Evolutionary conservation across 2,329 filamentous ascomycete species (phyloP).

Genomic region (Pseudocercospora fuligena): DNA sequence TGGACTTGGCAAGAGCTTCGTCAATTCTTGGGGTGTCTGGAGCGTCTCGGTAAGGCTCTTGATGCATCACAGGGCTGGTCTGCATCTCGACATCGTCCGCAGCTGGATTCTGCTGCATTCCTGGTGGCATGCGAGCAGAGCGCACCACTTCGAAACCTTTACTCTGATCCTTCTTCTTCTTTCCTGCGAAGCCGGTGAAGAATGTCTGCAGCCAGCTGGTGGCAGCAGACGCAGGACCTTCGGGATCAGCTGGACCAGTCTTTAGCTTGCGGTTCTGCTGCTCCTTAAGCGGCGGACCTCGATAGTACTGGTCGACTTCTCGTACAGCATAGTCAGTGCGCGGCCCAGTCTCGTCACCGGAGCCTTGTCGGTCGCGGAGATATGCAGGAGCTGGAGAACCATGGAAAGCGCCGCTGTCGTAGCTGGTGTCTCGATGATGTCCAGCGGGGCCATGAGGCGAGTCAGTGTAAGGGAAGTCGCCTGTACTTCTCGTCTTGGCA

Average conservation of each 20-base stretch:
- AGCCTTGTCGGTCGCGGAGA: conserved; percentile 57
- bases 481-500: conserved; percentile 46
- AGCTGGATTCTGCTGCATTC: conserved; percentile 66
- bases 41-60: conserved; percentile 41
- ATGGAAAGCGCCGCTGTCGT: conserved; percentile 46
- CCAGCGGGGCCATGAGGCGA: conserved; percentile 41
- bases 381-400: conserved; percentile 60
- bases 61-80: conserved; percentile 39
- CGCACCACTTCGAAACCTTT: conserved; percentile 97
- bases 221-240: conserved; percentile 85
- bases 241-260: conserved; percentile 93
- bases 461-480: conserved; percentile 50
- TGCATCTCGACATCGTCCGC: conserved; percentile 54
- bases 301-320: conserved; percentile 96
- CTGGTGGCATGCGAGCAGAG: conserved; percentile 79
- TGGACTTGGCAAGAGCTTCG: conserved; percentile 3
- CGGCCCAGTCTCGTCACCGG: conserved; percentile 50
- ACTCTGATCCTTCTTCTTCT: conserved; percentile 84
- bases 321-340: conserved; percentile 86
- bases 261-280: conserved; percentile 82
- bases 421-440: conserved; percentile 36
- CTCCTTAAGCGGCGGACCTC: conserved; percentile 83
- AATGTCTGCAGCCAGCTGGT: conserved; percentile 85
- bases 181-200: conserved; percentile 52
- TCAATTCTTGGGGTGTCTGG: conserved; percentile 20